Evolutionary conservation across 2,329 filamentous ascomycete species (phyloP).

Genomic region (Macrophomina phaseolina): DNA sequence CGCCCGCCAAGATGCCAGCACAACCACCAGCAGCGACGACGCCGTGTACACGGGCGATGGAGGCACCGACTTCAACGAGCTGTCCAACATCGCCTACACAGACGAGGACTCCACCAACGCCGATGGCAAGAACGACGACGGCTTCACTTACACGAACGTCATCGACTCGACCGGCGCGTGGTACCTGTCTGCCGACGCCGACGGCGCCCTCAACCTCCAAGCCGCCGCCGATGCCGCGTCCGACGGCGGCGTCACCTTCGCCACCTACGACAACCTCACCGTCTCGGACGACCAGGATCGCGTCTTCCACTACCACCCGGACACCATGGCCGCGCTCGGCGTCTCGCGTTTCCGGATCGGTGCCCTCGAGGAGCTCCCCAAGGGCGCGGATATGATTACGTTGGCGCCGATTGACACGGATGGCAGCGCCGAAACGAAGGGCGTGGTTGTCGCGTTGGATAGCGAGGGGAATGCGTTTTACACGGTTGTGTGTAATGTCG

Average conservation of each 20-base stretch:
- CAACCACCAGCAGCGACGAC: background rate
- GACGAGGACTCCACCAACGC: background rate
- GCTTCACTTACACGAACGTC: slow-evolving; percentile 9
- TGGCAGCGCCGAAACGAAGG: background rate
- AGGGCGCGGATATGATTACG: slow-evolving; percentile 4
- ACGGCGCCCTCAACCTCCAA: background rate
- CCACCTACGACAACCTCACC: slow-evolving; percentile 7
- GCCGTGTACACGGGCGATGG: background rate
- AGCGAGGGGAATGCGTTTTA: slow-evolving; percentile 10
- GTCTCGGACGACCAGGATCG: slow-evolving; percentile 10
- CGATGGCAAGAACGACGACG: background rate
- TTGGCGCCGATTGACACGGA: background rate
- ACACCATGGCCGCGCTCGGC: background rate
- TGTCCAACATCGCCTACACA: background rate
- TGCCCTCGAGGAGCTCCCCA: background rate
- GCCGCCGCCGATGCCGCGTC: background rate
- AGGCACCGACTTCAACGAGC: background rate
- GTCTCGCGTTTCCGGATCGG: slow-evolving; percentile 11
- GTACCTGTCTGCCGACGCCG: slow-evolving; percentile 1
- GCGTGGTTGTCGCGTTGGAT: slow-evolving; percentile 8
- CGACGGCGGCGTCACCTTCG: slow-evolving; percentile 2
- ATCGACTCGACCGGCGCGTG: slow-evolving; percentile 15
- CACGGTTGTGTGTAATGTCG: slow-evolving; percentile 8
- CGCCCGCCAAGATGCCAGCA: background rate
- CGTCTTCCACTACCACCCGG: slow-evolving; percentile 15